Percentiles rank a stretch among this genome's conserved stretches.
These are phyloP conservation scores for Jatropha curcas DNA, from an alignment of 345 rosid species.

Conservation along the genomic window DNA sequence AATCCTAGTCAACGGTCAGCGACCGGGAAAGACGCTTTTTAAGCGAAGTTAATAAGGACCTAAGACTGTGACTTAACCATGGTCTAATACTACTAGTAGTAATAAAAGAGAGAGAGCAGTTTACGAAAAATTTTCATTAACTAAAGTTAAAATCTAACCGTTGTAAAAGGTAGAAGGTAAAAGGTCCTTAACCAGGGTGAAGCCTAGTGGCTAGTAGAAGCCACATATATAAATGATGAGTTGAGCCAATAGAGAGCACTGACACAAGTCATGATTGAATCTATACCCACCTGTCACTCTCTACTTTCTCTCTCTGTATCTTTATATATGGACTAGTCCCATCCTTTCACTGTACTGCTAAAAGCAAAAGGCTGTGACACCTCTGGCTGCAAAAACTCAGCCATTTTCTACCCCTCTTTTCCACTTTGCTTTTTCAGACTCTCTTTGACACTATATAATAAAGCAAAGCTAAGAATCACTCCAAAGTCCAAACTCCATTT, in stretches of 20 bases:
- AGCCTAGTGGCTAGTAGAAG: neutral
- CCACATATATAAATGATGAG: slow-evolving; percentile 4
- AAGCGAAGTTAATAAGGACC: slow-evolving; percentile 21
- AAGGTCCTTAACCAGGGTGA: neutral
- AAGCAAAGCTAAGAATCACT: too few relatives aligned
- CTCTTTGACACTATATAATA: neutral
- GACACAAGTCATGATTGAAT: slow-evolving; percentile 68
- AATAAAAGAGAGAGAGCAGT: too few relatives aligned
- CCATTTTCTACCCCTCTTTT: slow-evolving; percentile 26
- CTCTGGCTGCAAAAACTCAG: slow-evolving; percentile 31
- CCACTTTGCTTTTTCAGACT: slow-evolving; percentile 24
- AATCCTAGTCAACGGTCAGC: slow-evolving; percentile 44
- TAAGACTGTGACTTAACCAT: slow-evolving; percentile 12
- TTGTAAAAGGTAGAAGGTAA: neutral
- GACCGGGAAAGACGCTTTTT: slow-evolving; percentile 45
- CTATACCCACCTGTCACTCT: slow-evolving; percentile 51
- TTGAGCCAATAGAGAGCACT: slow-evolving; percentile 50
- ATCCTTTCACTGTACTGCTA: slow-evolving; percentile 44
- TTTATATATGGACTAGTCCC: slow-evolving; percentile 39
- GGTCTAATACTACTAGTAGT: too few relatives aligned
- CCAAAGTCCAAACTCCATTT: too few relatives aligned
- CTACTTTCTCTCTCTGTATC: slow-evolving; percentile 25
- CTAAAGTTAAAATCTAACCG: neutral
- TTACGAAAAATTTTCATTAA: neutral
- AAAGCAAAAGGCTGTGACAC: slow-evolving; percentile 37